Percentiles rank a stretch among this genome's conserved stretches.
phyloP scores from a whole-genome alignment of 2,329 filamentous ascomycete genomes.

The Trichoderma afroharzianum region DNA sequence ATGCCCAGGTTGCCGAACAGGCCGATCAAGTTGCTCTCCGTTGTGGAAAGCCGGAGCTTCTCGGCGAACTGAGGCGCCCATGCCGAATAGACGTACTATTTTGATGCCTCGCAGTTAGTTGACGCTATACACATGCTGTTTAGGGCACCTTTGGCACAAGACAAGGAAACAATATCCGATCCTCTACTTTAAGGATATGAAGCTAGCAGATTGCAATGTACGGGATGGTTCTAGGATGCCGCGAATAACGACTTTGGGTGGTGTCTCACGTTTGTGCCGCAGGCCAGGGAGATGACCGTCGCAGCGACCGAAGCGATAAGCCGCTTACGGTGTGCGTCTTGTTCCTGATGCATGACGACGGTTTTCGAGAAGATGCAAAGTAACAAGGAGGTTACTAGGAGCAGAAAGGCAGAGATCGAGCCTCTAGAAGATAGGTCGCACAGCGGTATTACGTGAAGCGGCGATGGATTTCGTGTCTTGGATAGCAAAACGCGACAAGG shows the following conservation, averaged over 20 bases:
- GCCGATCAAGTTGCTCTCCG: conserved; percentile 86
- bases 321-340: conserved; percentile 38
- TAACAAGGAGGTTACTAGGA: not conserved
- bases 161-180: not conserved
- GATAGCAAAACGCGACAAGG: not conserved
- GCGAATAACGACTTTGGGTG: not conserved
- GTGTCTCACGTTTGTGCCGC: conserved; percentile 78
- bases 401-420: not conserved
- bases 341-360: conserved; percentile 13
- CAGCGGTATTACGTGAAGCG: not conserved
- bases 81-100: conserved; percentile 93
- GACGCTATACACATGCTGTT: not conserved
- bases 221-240: not conserved
- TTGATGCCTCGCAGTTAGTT: conserved; percentile 6
- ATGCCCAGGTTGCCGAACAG: conserved; percentile 86
- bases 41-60: conserved; percentile 81
- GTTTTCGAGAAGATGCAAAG: not conserved
- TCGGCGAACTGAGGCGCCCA: conserved; percentile 96
- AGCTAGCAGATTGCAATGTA: not conserved
- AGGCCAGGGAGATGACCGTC: conserved; percentile 79
- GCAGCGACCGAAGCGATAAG: conserved; percentile 81
- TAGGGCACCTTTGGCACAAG: not conserved
- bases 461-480: not conserved
- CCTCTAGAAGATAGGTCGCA: not conserved
- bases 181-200: not conserved